Percentiles rank a stretch among this genome's conserved stretches.
Conservation (phyloP, 495 filamentous ascomycete species). For the Penicillium psychrofluorescens region DNA sequence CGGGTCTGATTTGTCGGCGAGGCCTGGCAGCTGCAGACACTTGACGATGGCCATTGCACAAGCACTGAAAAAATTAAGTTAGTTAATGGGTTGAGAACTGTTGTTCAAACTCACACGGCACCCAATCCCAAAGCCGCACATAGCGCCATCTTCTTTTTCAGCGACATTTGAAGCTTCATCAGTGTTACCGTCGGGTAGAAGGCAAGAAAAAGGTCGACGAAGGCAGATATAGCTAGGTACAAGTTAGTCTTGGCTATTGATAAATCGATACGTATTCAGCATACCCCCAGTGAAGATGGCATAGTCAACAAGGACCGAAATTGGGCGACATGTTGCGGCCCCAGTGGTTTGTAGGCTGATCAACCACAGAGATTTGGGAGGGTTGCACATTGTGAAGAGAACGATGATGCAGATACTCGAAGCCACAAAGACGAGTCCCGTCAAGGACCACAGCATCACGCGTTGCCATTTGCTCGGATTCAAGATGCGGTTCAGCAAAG, state of each 20-base stretch:
- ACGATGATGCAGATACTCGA: conserved; percentile 19
- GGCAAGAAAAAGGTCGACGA: conserved; percentile 42
- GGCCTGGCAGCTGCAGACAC: conserved; percentile 26
- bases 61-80: conserved; percentile 2
- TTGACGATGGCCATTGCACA: conserved; percentile 30
- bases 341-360: conserved; percentile 11
- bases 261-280: background rate
- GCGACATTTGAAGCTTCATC: conserved; percentile 32
- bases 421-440: conserved; percentile 7
- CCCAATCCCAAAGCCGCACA: conserved; percentile 37
- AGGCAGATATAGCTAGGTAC: conserved; percentile 19
- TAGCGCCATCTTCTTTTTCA: conserved; percentile 41
- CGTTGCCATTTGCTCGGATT: conserved; percentile 20
- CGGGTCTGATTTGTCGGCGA: conserved; percentile 27
- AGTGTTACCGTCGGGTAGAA: conserved; percentile 39
- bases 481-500: conserved; percentile 28
- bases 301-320: conserved; percentile 27
- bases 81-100: background rate
- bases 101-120: conserved; percentile 6
- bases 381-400: conserved; percentile 35
- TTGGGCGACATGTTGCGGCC: conserved; percentile 25
- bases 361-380: conserved; percentile 35
- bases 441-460: conserved; percentile 26
- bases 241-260: background rate
- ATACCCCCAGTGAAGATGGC: conserved; percentile 25